Base-by-base conservation (phyloP, 345 rosid species). In the Lagerstroemia speciosa region DNA sequence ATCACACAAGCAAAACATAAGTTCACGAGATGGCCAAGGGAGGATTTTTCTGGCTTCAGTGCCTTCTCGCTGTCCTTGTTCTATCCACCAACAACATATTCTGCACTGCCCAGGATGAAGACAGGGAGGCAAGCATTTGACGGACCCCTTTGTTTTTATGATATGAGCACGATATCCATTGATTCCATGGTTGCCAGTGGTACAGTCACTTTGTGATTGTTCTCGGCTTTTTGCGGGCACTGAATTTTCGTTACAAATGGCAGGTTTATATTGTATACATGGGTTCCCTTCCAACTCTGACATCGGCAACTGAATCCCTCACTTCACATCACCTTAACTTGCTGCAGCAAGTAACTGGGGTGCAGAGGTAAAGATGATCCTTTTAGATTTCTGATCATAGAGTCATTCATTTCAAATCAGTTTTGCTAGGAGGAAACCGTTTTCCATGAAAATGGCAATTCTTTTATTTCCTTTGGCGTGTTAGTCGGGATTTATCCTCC, bases 271-370 rank as follows among this genome's bases (percentile, higher is more conserved):
- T 83, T 34, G 85, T 79, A 34, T 83, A 83, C 74, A 62, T 81
- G 80, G 87, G 85, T 22, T 69, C 85, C 19, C 77, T 78, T 68
- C 80, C 77, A 26, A 64, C 46, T 26, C 74, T 65, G 6, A 8
- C 3, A 52, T 7, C 8, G 34, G 67, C 22, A 72, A 73, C 61
- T 67, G 63, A 24, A 63, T 69, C 26, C 29, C 77, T 26, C 67
- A 83, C 26, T 71, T 57, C 38, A 36, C 38, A 36, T 24, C 84
- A 80, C 62, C 60, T n/a, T 12, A 72, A 45, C 53, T 30, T 83
- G 69, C 70, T 81, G 40, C 70, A 74, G 43, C 58, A 68, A 65
- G 67, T 75, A 41, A 29, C 29, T 10, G 50, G 31, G 2, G 40
- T 20, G 33, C 66, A 79, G 87, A 72, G 57, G 19, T 41, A 22